Evolutionary conservation across 495 filamentous ascomycete genomes (phyloP).

Genomic region (Chaetomium fimeti): DNA sequence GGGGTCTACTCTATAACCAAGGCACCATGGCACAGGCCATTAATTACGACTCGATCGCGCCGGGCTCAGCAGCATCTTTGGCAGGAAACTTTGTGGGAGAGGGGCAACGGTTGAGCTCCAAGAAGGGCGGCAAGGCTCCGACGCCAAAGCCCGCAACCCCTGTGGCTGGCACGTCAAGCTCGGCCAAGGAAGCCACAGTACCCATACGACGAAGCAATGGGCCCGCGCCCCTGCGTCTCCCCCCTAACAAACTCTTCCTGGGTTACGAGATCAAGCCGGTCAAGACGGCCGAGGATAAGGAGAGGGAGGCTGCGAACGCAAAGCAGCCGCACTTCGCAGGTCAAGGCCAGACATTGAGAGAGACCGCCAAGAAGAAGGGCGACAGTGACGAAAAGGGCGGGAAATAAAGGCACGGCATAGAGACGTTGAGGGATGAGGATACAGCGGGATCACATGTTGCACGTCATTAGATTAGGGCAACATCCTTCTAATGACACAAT

Average conservation of each 20-base stretch:
- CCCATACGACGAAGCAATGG: conserved; percentile 62
- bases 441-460: neutral
- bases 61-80: conserved; percentile 62
- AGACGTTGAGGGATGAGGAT: conserved; percentile 21
- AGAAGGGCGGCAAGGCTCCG: conserved; percentile 74
- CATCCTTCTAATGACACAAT: neutral
- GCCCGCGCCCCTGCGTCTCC: conserved; percentile 80
- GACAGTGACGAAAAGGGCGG: conserved; percentile 39
- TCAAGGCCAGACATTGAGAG: conserved; percentile 79
- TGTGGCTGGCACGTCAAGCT: conserved; percentile 65
- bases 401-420: conserved; percentile 36
- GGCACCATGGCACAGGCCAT: conserved; percentile 96
- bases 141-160: conserved; percentile 82
- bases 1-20: conserved; percentile 72
- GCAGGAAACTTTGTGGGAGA: conserved; percentile 78
- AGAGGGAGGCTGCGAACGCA: conserved; percentile 59
- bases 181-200: conserved; percentile 43
- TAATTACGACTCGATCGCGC: conserved; percentile 93
- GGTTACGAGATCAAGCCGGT: conserved; percentile 89
- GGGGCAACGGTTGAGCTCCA: conserved; percentile 70
- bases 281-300: conserved; percentile 73
- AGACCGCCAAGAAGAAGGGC: conserved; percentile 57
- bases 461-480: neutral
- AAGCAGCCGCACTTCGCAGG: conserved; percentile 78
- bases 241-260: conserved; percentile 90